Evolutionary conservation across 2,329 filamentous ascomycete genomes (phyloP).

Genomic region (Sporothrix pallida): DNA sequence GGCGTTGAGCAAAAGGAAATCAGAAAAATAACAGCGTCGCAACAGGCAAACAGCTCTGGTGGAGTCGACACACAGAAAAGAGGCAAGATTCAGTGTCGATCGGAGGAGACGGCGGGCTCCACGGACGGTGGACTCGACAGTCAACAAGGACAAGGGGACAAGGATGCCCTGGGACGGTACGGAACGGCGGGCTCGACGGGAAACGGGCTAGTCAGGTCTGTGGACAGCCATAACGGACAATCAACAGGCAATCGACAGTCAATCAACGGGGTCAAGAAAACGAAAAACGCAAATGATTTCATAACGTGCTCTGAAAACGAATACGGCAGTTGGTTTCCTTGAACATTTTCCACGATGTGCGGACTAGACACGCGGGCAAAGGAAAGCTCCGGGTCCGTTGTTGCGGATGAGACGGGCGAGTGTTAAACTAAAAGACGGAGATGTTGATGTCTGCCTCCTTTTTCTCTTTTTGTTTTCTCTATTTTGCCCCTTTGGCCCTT

Average conservation of each 20-base stretch:
- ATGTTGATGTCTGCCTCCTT: not conserved
- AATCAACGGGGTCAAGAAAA: no score
- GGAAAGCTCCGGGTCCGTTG: not conserved
- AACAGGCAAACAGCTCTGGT: constrained; percentile 4
- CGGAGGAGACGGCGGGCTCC: not conserved
- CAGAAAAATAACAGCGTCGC: not conserved
- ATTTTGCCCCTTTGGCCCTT: no score
- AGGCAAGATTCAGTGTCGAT: constrained; percentile 10
- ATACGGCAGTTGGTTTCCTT: not conserved
- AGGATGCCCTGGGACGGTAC: constrained; percentile 23
- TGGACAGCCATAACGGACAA: not conserved
- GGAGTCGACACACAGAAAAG: not conserved
- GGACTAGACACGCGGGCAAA: no score
- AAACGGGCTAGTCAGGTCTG: not conserved
- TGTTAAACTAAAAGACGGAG: not conserved
- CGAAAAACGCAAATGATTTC: not conserved
- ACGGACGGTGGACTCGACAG: not conserved
- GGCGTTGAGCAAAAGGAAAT: no score
- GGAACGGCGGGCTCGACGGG: not conserved
- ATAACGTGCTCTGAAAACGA: not conserved
- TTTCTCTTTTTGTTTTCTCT: not conserved
- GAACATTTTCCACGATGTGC: not conserved
- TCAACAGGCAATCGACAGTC: not conserved
- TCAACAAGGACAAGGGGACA: not conserved
- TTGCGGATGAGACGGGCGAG: no score